Conservation (phyloP, 1,284 basidiomycete species). For the Pyrrhoderma lamaoense region DNA sequence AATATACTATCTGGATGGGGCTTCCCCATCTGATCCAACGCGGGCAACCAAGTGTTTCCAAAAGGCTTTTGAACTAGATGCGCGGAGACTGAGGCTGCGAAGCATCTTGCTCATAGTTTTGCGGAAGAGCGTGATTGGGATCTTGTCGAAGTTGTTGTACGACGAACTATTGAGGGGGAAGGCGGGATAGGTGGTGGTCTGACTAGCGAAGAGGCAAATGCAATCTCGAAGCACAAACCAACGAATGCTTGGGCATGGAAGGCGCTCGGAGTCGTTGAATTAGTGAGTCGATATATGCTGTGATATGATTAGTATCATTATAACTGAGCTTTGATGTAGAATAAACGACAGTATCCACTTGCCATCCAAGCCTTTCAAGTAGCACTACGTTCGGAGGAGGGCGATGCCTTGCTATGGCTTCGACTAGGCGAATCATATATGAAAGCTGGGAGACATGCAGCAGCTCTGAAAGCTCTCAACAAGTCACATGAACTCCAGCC, state of each 20-base stretch:
- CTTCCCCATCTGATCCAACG: slow-evolving; percentile 69
- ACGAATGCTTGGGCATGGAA: slow-evolving; percentile 98
- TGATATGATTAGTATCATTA: neutral
- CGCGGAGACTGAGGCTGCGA: slow-evolving; percentile 84
- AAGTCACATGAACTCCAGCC: slow-evolving; percentile 66
- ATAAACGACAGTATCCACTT: slow-evolving; percentile 63
- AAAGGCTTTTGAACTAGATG: slow-evolving; percentile 96
- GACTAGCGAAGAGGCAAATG: slow-evolving; percentile 38
- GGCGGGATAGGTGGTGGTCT: slow-evolving; percentile 66
- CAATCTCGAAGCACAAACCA: slow-evolving; percentile 53
- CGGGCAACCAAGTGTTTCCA: slow-evolving; percentile 96
- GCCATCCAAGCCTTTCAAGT: slow-evolving; percentile 89
- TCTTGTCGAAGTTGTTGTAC: slow-evolving; percentile 88
- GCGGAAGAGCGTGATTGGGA: slow-evolving; percentile 95
- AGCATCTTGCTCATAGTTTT: slow-evolving; percentile 80
- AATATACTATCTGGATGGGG: slow-evolving; percentile 75
- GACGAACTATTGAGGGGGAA: slow-evolving; percentile 88
- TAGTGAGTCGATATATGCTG: slow-evolving; percentile 46
- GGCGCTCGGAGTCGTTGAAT: slow-evolving; percentile 87
- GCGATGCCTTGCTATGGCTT: slow-evolving; percentile 80
- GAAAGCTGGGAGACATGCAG: slow-evolving; percentile 80
- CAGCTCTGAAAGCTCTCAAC: slow-evolving; percentile 83
- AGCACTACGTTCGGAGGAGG: slow-evolving; percentile 73
- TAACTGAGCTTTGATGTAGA: slow-evolving; percentile 36
- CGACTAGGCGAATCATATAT: slow-evolving; percentile 90